phyloP scores from a whole-genome alignment of 1,284 basidiomycete genomes.

The Cryptococcus floricola region DNA sequence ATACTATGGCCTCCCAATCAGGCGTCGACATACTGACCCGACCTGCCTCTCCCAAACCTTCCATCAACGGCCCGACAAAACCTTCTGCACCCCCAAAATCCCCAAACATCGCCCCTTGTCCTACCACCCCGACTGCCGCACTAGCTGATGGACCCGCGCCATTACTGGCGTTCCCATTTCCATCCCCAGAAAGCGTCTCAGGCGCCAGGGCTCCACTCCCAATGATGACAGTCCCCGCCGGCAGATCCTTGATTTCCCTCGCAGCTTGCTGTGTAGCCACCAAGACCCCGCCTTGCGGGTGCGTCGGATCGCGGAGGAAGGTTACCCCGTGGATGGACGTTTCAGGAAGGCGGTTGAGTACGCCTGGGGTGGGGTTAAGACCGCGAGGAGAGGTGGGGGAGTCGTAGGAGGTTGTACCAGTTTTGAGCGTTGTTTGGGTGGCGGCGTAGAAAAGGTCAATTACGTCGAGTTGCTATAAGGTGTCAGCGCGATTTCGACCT shows the following conservation, averaged over 20 bases:
- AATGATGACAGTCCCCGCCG: conserved; percentile 27
- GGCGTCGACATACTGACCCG: conserved; percentile 9
- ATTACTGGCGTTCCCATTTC: background rate
- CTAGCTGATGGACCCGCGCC: background rate
- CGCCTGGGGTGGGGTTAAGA: conserved; percentile 30
- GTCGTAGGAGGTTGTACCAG: conserved; percentile 12
- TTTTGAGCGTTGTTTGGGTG: conserved; percentile 7
- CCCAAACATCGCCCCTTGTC: background rate
- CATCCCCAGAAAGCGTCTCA: background rate
- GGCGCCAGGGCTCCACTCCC: conserved; percentile 11
- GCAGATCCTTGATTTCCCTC: conserved; percentile 30
- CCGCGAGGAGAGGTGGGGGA: conserved; percentile 15
- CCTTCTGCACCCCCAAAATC: background rate
- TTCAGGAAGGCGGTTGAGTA: conserved; percentile 27
- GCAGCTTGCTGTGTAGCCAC: conserved; percentile 29
- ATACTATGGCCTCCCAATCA: conserved; percentile 14
- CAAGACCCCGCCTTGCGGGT: conserved; percentile 24
- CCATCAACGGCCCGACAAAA: background rate
- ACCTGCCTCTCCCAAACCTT: background rate
- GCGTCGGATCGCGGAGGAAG: conserved; percentile 23
- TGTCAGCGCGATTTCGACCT: too few relatives aligned
- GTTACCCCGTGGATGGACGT: conserved; percentile 25
- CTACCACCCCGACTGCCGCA: background rate
- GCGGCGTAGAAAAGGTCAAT: conserved; percentile 14
- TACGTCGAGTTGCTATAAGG: conserved; percentile 14